Base-by-base conservation (phyloP, 192 early-diverging fungal genomes). In the Gaertneriomyces sp. region DNA sequence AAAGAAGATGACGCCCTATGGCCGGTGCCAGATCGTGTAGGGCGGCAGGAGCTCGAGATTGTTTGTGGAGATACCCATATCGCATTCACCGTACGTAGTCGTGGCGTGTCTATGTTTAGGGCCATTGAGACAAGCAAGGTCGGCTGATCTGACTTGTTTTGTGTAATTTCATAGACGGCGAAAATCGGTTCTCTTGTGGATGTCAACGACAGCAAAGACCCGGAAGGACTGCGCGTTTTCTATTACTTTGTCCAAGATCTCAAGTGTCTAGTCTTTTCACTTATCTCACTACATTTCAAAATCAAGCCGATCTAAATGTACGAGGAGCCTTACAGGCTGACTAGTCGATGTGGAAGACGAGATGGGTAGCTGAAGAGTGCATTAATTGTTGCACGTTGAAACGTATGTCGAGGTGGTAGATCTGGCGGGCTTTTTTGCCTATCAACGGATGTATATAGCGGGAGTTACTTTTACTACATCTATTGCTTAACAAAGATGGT, bases 161-260 rank as follows among this genome's bases (percentile, higher is more conserved):
- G 42, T 10, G 43, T 7, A 46, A 2, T 25, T 63, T n/a, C 4
- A 7, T 42, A 97, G 84, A 95, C 95, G 1, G 80, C 91, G 49
- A 95, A 95, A 68, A 88, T 99, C 42, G 88, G 91, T 1, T 96
- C 95, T 9, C 76, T 99, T 56, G 88, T 89, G 1, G 95, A 99
- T 60, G 91, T 96, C 5, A 86, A 89, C 59, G 82, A 87, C 19
- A 91, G 90, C 62, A 79, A 91, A 40, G 97, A 99, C 68, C 93
- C 97, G 6, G 94, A 98, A 50, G 95, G 94, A 12, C 80, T 99
- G 38, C 87, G 92, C 20, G 88, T 89, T 5, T 92, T 99, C 57
- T 99, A 99, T 71, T 99, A 96, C 68, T 72, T 99, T 59, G 87
- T 96, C n/a, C 95, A 99, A 76, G 97, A 99, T 76, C 84, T 99